A percentile compares a stretch with the other conserved stretches of the same genome.
Evolutionary conservation across 768 basidiomycete genomes (phyloP).

Genomic region (Naganishia friedmannii): DNA sequence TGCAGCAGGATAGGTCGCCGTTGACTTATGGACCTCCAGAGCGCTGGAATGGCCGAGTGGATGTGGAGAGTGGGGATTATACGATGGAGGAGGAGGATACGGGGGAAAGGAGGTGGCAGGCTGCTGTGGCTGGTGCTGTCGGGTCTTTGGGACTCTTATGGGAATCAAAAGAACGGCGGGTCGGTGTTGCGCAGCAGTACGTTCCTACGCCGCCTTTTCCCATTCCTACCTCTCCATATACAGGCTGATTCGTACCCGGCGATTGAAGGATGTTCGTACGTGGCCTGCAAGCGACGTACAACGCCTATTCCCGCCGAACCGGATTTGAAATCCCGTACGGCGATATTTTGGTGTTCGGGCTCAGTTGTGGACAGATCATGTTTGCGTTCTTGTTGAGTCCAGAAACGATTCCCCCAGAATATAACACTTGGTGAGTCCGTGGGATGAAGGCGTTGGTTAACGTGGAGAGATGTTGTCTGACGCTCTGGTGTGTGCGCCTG

Average conservation of each 20-base stretch:
- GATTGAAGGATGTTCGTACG: constrained; percentile 53
- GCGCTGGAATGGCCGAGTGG: constrained; percentile 11
- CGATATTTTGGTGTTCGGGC: constrained; percentile 72
- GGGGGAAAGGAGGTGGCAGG: constrained; percentile 49
- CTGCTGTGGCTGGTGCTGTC: constrained; percentile 50
- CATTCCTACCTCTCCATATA: background rate
- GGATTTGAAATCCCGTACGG: constrained; percentile 76
- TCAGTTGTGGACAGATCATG: constrained; percentile 82
- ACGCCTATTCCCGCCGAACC: constrained; percentile 66
- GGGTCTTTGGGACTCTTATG: constrained; percentile 48
- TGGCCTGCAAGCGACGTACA: constrained; percentile 86
- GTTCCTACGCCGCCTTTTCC: background rate
- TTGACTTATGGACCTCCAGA: constrained; percentile 49
- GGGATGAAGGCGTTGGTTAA: too few relatives aligned
- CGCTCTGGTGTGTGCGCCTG: background rate
- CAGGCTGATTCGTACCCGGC: background rate
- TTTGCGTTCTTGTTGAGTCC: constrained; percentile 74
- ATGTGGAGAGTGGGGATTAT: constrained; percentile 29
- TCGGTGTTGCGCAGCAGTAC: constrained; percentile 50
- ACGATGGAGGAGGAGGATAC: constrained; percentile 28
- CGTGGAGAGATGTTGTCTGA: too few relatives aligned
- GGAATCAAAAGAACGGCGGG: constrained; percentile 41
- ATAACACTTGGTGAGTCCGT: constrained; percentile 69
- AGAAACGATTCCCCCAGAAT: constrained; percentile 77
- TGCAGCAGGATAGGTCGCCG: constrained; percentile 24